Evolutionary conservation across 2,329 filamentous ascomycete species (phyloP).

Genomic region (Sordariomycetes sp.): DNA sequence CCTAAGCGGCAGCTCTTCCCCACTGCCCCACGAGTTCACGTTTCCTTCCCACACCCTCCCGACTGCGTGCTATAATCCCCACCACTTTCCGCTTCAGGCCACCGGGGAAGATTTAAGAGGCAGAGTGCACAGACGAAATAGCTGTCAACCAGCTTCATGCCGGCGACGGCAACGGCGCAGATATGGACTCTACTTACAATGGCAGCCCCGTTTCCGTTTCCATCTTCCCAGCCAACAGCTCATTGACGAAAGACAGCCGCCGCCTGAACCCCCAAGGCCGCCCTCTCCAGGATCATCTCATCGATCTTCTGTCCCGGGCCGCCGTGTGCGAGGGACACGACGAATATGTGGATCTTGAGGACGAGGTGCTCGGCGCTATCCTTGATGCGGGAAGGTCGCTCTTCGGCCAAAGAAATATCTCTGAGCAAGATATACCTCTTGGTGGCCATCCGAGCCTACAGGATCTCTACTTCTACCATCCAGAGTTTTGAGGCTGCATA

Average conservation of each 20-base stretch:
- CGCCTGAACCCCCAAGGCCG: not conserved
- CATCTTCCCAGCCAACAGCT: constrained; percentile 9
- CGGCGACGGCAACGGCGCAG: constrained; percentile 13
- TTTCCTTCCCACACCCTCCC: too few species aligned
- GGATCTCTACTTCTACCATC: too few species aligned
- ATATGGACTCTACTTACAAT: constrained; percentile 13
- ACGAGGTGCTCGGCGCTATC: constrained; percentile 10
- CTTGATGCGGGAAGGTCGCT: not conserved
- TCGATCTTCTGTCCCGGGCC: constrained; percentile 10
- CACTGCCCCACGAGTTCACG: too few species aligned
- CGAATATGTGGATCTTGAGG: constrained; percentile 5
- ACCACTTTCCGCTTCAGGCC: not conserved
- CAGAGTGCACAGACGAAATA: constrained; percentile 5
- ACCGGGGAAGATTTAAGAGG: not conserved
- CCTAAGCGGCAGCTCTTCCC: too few species aligned
- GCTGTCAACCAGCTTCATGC: constrained; percentile 9
- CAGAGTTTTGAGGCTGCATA: too few species aligned
- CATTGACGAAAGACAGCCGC: constrained; percentile 5
- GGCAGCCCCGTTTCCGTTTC: constrained; percentile 11
- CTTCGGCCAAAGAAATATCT: not conserved
- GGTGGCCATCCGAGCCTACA: not conserved
- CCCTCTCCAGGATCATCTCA: constrained; percentile 11
- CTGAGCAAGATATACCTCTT: not conserved
- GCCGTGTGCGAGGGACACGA: constrained; percentile 6
- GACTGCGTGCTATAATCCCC: not conserved